Evolutionary conservation across 305 asterid genomes (phyloP), one percentile per base, ranked within the genome.

Genomic region (Solanum chacoense): DNA sequence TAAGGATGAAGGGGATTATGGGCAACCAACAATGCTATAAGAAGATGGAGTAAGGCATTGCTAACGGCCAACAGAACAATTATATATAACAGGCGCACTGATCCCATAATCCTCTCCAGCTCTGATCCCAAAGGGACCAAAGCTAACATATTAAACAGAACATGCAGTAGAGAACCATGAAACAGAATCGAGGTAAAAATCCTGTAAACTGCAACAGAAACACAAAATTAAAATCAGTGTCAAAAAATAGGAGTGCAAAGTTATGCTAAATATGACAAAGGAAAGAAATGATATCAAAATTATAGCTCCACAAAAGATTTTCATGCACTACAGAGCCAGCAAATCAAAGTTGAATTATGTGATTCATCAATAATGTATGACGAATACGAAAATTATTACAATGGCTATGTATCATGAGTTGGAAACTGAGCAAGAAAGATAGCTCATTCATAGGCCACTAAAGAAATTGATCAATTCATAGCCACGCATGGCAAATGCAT

Each of bases 61-160:
- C 98, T 93, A 79, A 93, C 86, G 42, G 98, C 99, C 91, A 97
- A 91, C 79, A 97, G 91, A 89, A 93, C 85, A 87, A 91, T 92
- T 87, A 93, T 88, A 92, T 93, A 95, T 89, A 93, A 88, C 93
- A 95, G 90, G 89, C 98, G 97, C 90, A 97, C 92, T 40, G 99
- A 97, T 89, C 99, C 99, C 99, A 96, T 96, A 87, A 97, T 94
- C 92, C 99, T 95, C 93, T 97, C 99, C 90, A 97, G 96, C 93
- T 96, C 99, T 84, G 99, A 94, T 73, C 99, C 99, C 95, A 97
- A 92, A 85, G 99, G 99, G 87, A 95, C 97, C 94, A 96, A 92
- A 71, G 99, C 99, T 95, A 96, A 40, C 99, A 97, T 96, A 92
- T 97, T 97, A 93, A 97, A 97, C 90, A 95, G 91, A 91, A 96